These are phyloP conservation scores for Schwanniomyces pseudopolymorphus DNA, from an alignment of 805 yeast species.

Conservation along the genomic window DNA sequence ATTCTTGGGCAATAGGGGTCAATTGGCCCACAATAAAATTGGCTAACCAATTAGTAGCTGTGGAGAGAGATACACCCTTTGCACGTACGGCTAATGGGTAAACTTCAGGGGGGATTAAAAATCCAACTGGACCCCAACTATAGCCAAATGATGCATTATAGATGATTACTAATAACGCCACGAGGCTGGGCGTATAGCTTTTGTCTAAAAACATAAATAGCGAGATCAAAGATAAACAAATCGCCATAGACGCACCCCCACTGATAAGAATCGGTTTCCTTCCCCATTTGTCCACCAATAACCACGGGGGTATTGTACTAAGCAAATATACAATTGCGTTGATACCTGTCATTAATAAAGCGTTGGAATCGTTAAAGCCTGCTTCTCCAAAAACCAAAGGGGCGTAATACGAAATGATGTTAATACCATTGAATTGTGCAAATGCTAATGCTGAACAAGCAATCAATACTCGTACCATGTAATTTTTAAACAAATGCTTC, in stretches of 20 bases:
- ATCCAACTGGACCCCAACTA: conserved; percentile 49
- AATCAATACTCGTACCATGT: conserved; percentile 33
- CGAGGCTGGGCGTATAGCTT: conserved; percentile 35
- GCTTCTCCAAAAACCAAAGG: conserved; percentile 53
- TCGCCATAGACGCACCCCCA: conserved; percentile 41
- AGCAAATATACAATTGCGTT: conserved; percentile 39
- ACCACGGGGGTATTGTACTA: conserved; percentile 46
- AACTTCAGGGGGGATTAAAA: conserved; percentile 44
- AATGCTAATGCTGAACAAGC: conserved; percentile 45
- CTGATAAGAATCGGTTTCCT: conserved; percentile 43
- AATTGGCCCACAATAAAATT: conserved; percentile 46
- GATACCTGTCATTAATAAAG: conserved; percentile 45
- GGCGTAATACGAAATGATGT: conserved; percentile 58
- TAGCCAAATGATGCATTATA: conserved; percentile 46
- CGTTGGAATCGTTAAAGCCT: conserved; percentile 42
- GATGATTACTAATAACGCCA: conserved; percentile 39
- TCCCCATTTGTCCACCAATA: conserved; percentile 46
- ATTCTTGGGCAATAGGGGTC: conserved; percentile 41
- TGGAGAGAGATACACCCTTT: conserved; percentile 45
- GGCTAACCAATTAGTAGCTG: conserved; percentile 47
- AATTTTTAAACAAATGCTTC: conserved; percentile 39
- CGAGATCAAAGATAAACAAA: conserved; percentile 33
- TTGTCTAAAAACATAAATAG: conserved; percentile 31
- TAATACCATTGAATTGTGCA: conserved; percentile 55
- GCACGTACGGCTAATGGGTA: conserved; percentile 42